phyloP scores from a whole-genome alignment of 768 basidiomycete species.

The Boletales sp. region DNA sequence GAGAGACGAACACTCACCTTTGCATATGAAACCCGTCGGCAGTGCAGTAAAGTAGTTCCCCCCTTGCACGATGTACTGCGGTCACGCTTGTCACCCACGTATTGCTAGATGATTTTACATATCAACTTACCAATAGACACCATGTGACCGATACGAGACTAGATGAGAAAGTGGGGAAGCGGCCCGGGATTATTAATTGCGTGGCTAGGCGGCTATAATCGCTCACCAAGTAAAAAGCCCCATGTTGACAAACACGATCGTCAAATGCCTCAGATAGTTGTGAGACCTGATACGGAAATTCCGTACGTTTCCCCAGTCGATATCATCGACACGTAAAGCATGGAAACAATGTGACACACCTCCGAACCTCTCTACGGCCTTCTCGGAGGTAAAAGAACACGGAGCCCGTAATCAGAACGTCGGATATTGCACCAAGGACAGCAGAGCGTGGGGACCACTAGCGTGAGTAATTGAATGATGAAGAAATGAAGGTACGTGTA shows the following conservation, averaged over 20 bases:
- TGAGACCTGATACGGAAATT: not conserved
- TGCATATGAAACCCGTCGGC: conserved; percentile 1
- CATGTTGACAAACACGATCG: conserved; percentile 13
- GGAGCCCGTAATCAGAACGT: conserved; percentile 16
- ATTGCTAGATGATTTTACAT: not conserved
- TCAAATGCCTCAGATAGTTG: conserved; percentile 11
- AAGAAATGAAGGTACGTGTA: no score
- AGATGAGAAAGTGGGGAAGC: not conserved
- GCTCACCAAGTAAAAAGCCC: conserved; percentile 10
- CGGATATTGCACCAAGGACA: conserved; percentile 7
- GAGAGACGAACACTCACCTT: not conserved
- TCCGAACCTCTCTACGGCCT: conserved; percentile 5
- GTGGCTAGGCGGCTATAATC: no score
- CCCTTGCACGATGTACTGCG: not conserved
- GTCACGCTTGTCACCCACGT: not conserved
- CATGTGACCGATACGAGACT: conserved; percentile 8
- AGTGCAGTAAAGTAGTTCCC: not conserved
- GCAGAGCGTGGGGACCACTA: conserved; percentile 30
- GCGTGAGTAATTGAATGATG: no score
- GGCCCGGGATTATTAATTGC: no score
- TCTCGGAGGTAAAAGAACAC: conserved; percentile 21
- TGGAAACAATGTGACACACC: not conserved
- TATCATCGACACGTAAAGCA: no score
- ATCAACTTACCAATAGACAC: conserved; percentile 5
- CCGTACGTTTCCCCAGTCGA: no score